These are phyloP conservation scores for Alternaria sp. DNA, from an alignment of 2,329 filamentous ascomycete genomes.

Conservation along the genomic window DNA sequence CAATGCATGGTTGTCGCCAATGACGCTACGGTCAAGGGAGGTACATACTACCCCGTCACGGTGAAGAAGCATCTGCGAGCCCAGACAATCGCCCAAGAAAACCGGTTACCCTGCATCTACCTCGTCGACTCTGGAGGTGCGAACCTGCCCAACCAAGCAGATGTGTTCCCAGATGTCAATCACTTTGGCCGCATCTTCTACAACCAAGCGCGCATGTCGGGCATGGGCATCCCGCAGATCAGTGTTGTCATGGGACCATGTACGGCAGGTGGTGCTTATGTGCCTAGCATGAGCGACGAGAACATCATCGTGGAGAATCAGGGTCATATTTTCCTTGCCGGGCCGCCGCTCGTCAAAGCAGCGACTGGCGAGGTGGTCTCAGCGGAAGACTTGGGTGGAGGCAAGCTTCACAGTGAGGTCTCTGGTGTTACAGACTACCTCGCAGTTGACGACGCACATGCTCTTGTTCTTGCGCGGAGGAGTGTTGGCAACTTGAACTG, in stretches of 20 bases:
- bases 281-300: slow-evolving; percentile 97
- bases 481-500: slow-evolving; percentile 91
- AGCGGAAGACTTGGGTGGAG: slow-evolving; percentile 89
- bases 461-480: slow-evolving; percentile 81
- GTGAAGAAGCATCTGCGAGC: slow-evolving; percentile 97
- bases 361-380: slow-evolving; percentile 92
- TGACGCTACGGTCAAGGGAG: slow-evolving; percentile 96
- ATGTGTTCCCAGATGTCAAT: slow-evolving; percentile 93
- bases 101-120: slow-evolving; percentile 84
- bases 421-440: slow-evolving; percentile 96
- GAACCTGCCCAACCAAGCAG: slow-evolving; percentile 91
- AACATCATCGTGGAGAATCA: slow-evolving; percentile 95
- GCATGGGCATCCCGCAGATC: slow-evolving; percentile 87
- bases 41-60: slow-evolving; percentile 95
- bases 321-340: slow-evolving; percentile 96
- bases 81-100: slow-evolving; percentile 88
- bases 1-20: slow-evolving; percentile 94
- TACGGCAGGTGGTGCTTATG: slow-evolving; percentile 93
- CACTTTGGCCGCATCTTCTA: slow-evolving; percentile 98
- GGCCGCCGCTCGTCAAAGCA: slow-evolving; percentile 92
- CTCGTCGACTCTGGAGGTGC: slow-evolving; percentile 95
- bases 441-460: slow-evolving; percentile 92
- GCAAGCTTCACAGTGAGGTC: slow-evolving; percentile 85
- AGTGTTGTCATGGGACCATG: slow-evolving; percentile 97
- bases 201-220: slow-evolving; percentile 95